Percentiles rank a stretch among this genome's conserved stretches.
Evolutionary conservation across 2,329 filamentous ascomycete species (phyloP).

Genomic region (Penicillium sp.): DNA sequence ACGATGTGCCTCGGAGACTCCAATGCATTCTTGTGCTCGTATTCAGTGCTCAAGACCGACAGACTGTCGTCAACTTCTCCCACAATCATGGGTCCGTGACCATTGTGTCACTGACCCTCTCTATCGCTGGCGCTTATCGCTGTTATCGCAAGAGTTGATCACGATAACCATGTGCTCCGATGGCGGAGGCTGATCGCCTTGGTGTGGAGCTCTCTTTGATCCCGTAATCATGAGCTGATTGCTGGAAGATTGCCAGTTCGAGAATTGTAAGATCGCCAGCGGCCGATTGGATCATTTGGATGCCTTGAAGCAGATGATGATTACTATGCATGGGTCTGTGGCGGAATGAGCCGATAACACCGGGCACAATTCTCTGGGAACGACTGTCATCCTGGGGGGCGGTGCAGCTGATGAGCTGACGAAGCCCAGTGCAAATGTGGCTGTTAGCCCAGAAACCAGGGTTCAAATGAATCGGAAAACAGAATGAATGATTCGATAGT

Average conservation of each 20-base stretch:
- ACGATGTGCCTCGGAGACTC: background rate
- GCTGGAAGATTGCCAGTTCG: background rate
- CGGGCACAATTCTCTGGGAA: background rate
- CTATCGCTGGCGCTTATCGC: background rate
- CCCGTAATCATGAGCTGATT: background rate
- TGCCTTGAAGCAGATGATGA: background rate
- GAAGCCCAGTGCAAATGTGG: background rate
- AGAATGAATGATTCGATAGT: background rate
- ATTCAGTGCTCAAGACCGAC: background rate
- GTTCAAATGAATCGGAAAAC: background rate
- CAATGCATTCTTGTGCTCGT: background rate
- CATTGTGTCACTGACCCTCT: background rate
- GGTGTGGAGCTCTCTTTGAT: background rate
- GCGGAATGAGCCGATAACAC: background rate
- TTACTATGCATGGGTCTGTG: background rate
- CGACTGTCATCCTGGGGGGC: background rate
- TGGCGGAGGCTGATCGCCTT: constrained; percentile 5
- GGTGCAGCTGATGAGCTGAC: background rate
- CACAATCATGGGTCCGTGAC: background rate
- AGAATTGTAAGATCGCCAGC: background rate
- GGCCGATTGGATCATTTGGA: background rate
- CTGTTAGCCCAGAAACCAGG: background rate
- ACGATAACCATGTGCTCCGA: constrained; percentile 17
- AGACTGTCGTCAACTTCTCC: background rate
- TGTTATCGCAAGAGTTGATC: background rate